Conservation (phyloP, 2,329 filamentous ascomycete species). For the Penicillium vulpinum region DNA sequence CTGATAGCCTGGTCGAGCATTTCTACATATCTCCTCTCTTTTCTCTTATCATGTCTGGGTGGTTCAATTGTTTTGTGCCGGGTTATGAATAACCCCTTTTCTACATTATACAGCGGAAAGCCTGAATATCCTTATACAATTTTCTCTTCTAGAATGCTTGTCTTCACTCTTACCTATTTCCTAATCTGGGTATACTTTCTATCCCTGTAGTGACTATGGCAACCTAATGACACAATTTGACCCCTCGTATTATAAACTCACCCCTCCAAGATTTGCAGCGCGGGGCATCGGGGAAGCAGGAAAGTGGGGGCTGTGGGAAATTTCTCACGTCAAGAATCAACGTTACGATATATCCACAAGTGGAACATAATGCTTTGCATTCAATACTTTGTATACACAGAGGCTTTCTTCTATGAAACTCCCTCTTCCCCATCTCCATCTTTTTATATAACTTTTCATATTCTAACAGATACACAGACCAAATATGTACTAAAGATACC, state of each 20-base stretch:
- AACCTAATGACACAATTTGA: too few relatives aligned
- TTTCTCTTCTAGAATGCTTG: neutral
- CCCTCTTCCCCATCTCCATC: neutral
- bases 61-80: slow-evolving; percentile 5
- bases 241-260: slow-evolving; percentile 3
- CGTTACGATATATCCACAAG: neutral
- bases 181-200: too few relatives aligned
- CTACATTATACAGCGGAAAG: slow-evolving; percentile 5
- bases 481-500: neutral
- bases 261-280: slow-evolving; percentile 2
- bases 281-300: slow-evolving; percentile 15
- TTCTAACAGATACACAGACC: neutral
- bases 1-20: neutral
- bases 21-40: neutral
- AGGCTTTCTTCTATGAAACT: neutral
- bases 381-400: neutral
- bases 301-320: slow-evolving; percentile 10
- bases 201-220: too few relatives aligned
- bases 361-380: neutral
- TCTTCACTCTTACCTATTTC: too few relatives aligned
- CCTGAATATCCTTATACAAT: neutral
- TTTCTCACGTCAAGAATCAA: too few relatives aligned
- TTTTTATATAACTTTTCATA: slow-evolving; percentile 7
- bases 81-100: too few relatives aligned
- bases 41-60: neutral